A percentile compares a stretch with the other conserved stretches of the same genome.
phyloP scores from a whole-genome alignment of 2,329 filamentous ascomycete genomes.

The Ophiostoma angusticollis region DNA sequence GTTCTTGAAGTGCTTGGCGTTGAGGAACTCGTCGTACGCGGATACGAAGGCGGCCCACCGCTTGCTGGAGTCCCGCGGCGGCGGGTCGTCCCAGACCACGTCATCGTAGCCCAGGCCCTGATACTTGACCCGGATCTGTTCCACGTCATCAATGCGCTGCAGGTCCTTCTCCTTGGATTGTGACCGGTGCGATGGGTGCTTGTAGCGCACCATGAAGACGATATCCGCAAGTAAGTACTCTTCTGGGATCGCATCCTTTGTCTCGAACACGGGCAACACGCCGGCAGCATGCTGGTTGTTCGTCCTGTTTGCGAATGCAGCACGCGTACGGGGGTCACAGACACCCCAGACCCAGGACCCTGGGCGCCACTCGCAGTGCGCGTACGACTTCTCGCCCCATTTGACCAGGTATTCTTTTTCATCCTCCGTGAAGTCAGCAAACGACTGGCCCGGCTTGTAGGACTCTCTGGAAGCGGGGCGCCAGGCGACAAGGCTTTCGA shows the following conservation, averaged over 20 bases:
- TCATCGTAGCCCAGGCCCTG: conserved; percentile 87
- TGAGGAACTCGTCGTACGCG: conserved; percentile 78
- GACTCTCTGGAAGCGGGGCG: conserved; percentile 50
- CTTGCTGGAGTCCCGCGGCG: conserved; percentile 46
- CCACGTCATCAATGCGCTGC: conserved; percentile 57
- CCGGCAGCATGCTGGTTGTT: conserved; percentile 46
- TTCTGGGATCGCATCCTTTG: conserved; percentile 72
- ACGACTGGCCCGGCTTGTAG: conserved; percentile 39
- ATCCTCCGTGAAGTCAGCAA: conserved; percentile 51
- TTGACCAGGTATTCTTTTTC: conserved; percentile 89
- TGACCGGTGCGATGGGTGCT: conserved; percentile 15
- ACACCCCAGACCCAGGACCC: conserved; percentile 80
- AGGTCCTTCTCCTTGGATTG: conserved; percentile 48
- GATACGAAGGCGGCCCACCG: conserved; percentile 68
- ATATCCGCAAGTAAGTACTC: conserved; percentile 80
- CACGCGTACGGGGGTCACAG: conserved; percentile 49
- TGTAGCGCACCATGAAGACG: conserved; percentile 67
- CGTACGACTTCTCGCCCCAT: conserved; percentile 72
- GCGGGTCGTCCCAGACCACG: conserved; percentile 77
- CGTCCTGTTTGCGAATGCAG: conserved; percentile 63
- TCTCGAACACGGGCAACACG: conserved; percentile 52
- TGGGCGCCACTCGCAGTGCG: conserved; percentile 73
- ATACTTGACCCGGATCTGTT: conserved; percentile 73
- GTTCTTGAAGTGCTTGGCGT: conserved; percentile 55
- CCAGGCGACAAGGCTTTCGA: conserved; percentile 79